These are phyloP conservation scores for Phytophthora foliorum DNA, from an alignment of 352 stramenopile species.

Conservation along the genomic window DNA sequence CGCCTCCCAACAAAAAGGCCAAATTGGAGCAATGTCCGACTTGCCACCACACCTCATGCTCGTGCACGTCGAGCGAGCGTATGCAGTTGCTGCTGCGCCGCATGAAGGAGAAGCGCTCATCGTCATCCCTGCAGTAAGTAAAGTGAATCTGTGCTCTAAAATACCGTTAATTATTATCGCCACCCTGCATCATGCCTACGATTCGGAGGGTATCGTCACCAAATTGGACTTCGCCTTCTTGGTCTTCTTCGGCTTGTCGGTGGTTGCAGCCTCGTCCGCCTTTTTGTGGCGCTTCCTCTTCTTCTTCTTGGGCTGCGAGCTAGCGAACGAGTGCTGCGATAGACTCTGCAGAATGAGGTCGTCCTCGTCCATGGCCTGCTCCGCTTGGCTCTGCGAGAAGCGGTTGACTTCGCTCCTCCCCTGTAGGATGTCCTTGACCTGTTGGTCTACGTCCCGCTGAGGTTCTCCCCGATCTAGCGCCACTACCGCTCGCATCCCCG, in stretches of 20 bases:
- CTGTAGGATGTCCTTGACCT: constrained; percentile 63
- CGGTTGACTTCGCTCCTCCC: constrained; percentile 47
- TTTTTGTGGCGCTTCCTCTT: constrained; percentile 21
- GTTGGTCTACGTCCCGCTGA: constrained; percentile 36
- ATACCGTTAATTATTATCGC: constrained; percentile 30
- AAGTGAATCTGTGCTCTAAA: constrained; percentile 13
- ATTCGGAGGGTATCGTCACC: constrained; percentile 23
- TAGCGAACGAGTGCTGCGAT: constrained; percentile 66
- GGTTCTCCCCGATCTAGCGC: constrained; percentile 52
- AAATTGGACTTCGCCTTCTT: constrained; percentile 25
- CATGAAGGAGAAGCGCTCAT: constrained; percentile 51
- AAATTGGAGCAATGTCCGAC: constrained; percentile 46
- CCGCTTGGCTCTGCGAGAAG: constrained; percentile 62
- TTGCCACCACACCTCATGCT: constrained; percentile 45
- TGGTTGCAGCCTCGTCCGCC: constrained; percentile 5
- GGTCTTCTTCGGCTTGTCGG: constrained; percentile 14
- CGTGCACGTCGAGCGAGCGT: constrained; percentile 45
- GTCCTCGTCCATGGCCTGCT: constrained; percentile 58
- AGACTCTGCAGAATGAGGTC: constrained; percentile 82
- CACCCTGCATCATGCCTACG: not conserved
- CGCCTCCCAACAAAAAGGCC: constrained; percentile 58
- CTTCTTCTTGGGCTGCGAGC: constrained; percentile 47
- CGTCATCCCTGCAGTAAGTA: constrained; percentile 36
- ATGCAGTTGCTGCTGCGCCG: constrained; percentile 57
- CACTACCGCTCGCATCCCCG: constrained; percentile 56